Base-by-base conservation (phyloP, 805 yeast genomes). In the Metschnikowia gelsemii region DNA sequence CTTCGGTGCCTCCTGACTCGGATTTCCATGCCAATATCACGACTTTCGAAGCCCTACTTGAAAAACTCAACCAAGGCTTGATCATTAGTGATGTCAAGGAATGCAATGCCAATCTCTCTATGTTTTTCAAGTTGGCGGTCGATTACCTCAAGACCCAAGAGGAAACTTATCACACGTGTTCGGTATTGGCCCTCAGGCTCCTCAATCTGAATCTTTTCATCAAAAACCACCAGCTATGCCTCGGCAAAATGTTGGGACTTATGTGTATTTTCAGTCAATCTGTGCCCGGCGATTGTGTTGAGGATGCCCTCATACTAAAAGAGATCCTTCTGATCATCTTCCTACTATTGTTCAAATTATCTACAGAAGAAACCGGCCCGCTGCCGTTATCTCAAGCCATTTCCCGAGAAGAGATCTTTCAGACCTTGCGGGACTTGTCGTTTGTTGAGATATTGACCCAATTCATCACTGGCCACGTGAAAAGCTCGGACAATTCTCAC, bases 391-490 rank as follows among this genome's bases (percentile, higher is more conserved):
- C 53, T 12, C 21, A 45, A 5, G 46, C 58, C 8, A 54, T 46
- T 1, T 38, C 37, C 6, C 51, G 30, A 6, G 28, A 11, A 16
- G 40, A 45, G 5, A 43, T 66, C 11, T 59, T 53, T 24, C 35
- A 42, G 8, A 72, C 87, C 0, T 61, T 84, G 39, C 73, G 68
- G 40, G 84, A 82, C 48, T 64, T 83, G 50, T 84, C 80, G 39
- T 80, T 72, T 51, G 66, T 75, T 40, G 75, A 75, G 51, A 53
- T 64, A 7, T 50, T 66, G 3, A 56, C 65, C 17, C 52, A 60
- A 25, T 63, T 67, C 38, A 57, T 68, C 3, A 28, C 59, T 13
- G 42, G 57, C 22, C 68, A 65, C 40, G 56, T 64, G 12, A 34
- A 30, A 5, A 38, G 49, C 3, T 43, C 56, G 2, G 50, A 55